Evolutionary conservation across 2,329 filamentous ascomycete genomes (phyloP), one percentile per base, ranked within the genome.

Genomic region (Penicillium corylophilum): DNA sequence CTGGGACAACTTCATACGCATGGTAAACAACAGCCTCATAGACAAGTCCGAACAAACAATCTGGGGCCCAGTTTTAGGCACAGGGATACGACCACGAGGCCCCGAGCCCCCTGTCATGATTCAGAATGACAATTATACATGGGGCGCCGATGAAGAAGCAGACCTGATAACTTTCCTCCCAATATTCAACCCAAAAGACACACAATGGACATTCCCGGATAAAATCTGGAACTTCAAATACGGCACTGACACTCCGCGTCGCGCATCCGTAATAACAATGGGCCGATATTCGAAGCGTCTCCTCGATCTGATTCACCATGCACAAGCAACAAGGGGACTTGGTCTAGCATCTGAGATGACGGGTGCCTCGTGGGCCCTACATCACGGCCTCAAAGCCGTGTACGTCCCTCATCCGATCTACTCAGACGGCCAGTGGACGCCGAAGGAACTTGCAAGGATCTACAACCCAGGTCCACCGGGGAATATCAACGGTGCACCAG

Each of bases 341-440:
- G 69, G 90, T 86, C 86, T 91, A 89, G 63, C 54, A 67, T 83
- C 82, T 23, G 88, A 92, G 70, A 92, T 92, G 88, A 90, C 87
- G 72, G 87, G 87, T 1, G 80, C 86, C 0, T 82, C 80, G 1
- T 80, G 84, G 65, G 86, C 87, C 0, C 75, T 92, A 5, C 88
- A 90, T 60, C 88, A 89, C 64, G 88, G 88, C 1, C 77, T 90
- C 63, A 92, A 92, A 72, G 88, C 87, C 20, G 85, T 89, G 0
- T 89, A 86, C 61, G 78, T 77, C 2, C 81, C 81, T 0, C 80
- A 83, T 43, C 79, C 81, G 0, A 79, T 82, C 13, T 82, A 79
- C 63, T 76, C 82, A 28, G 81, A 83, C 61, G 77, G 79, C 4
- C 72, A 76, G 31, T 83, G 80, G 81, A 79, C 80, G 0, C 74